A percentile compares a stretch with the other conserved stretches of the same genome.
These are phyloP conservation scores for Geotrichum citri-aurantii DNA, from an alignment of 1,139 yeast species.

Conservation along the genomic window DNA sequence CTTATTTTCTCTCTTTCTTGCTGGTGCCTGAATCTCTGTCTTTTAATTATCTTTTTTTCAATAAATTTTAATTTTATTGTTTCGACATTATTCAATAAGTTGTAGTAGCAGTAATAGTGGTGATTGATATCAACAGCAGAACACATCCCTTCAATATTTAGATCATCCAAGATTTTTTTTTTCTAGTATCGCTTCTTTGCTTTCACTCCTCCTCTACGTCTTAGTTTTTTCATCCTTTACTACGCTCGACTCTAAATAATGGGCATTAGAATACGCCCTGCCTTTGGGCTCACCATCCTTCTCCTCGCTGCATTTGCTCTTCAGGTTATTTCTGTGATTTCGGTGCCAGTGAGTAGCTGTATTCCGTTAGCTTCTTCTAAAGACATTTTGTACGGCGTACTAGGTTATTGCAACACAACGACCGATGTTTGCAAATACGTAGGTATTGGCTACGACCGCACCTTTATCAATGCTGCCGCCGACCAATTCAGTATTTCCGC, in stretches of 20 bases:
- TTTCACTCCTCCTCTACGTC: neutral
- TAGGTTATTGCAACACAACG: slow-evolving; percentile 62
- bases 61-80: no score
- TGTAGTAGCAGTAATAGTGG: neutral
- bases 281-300: slow-evolving; percentile 40
- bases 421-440: slow-evolving; percentile 46
- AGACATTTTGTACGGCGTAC: slow-evolving; percentile 68
- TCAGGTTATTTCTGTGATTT: slow-evolving; percentile 49
- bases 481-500: slow-evolving; percentile 48
- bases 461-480: slow-evolving; percentile 29
- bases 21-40: neutral
- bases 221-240: neutral
- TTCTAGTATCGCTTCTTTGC: neutral
- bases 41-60: no score
- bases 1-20: neutral
- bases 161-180: neutral
- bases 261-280: slow-evolving; percentile 36
- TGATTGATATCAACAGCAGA: neutral
- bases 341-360: slow-evolving; percentile 56
- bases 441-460: slow-evolving; percentile 46
- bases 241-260: slow-evolving; percentile 21
- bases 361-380: slow-evolving; percentile 48
- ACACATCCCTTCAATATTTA: neutral
- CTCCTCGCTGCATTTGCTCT: slow-evolving; percentile 47
- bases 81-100: no score